These are phyloP conservation scores for Daedalea quercina DNA, from an alignment of 768 basidiomycete genomes.

Conservation along the genomic window DNA sequence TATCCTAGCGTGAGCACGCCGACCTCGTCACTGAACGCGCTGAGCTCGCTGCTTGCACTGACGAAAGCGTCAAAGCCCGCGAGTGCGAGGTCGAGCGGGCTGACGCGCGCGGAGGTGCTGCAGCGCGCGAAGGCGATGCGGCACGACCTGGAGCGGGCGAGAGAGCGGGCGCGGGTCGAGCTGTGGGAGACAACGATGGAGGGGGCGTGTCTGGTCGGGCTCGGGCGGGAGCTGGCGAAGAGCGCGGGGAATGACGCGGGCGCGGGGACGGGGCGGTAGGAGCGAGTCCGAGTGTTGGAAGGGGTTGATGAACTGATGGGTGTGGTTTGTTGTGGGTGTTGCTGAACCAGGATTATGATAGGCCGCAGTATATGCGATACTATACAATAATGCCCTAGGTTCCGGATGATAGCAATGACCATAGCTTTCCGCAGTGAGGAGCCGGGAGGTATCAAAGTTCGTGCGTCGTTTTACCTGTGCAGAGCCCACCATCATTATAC, in stretches of 20 bases:
- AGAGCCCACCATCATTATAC: too few species aligned
- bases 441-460: too few species aligned
- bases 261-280: background rate
- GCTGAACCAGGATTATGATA: too few species aligned
- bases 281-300: too few species aligned
- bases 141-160: slow-evolving; percentile 42
- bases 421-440: too few species aligned
- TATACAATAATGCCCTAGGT: too few species aligned
- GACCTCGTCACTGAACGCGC: background rate
- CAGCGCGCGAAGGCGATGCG: slow-evolving; percentile 48
- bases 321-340: too few species aligned
- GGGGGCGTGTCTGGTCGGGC: slow-evolving; percentile 44
- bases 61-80: background rate
- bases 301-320: too few species aligned
- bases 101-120: slow-evolving; percentile 20
- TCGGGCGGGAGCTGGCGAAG: slow-evolving; percentile 9
- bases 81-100: background rate
- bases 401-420: too few species aligned
- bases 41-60: background rate
- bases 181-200: slow-evolving; percentile 73
- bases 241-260: background rate
- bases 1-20: background rate
- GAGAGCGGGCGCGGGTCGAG: slow-evolving; percentile 55
- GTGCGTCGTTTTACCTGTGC: too few species aligned
- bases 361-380: too few species aligned